Conservation (phyloP, 306 rosid species). For the Cyamopsis tetragonoloba region DNA sequence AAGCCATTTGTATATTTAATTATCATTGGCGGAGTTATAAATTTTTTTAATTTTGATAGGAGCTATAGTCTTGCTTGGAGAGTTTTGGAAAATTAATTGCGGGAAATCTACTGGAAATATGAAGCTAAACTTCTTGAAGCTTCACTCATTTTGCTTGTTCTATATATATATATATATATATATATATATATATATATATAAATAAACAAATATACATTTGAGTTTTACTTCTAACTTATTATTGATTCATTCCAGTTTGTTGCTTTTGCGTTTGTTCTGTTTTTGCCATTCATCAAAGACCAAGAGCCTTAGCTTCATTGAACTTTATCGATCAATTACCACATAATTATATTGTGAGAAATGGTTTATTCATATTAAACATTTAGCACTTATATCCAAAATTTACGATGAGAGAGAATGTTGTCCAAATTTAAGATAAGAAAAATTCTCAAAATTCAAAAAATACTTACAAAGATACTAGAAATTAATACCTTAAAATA, state of each 20-base stretch:
- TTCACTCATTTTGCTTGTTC: constrained; percentile 10
- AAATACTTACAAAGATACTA: too few relatives aligned
- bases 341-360: too few relatives aligned
- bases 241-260: neutral
- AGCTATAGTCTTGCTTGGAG: constrained; percentile 25
- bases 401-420: too few relatives aligned
- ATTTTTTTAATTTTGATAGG: constrained; percentile 32
- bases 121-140: constrained; percentile 20
- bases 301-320: too few relatives aligned
- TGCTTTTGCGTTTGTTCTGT: neutral
- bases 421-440: too few relatives aligned
- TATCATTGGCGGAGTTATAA: constrained; percentile 11
- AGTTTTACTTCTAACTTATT: neutral
- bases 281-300: neutral
- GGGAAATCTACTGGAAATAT: neutral
- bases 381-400: too few relatives aligned
- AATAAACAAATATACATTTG: too few relatives aligned
- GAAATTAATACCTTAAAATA: too few relatives aligned
- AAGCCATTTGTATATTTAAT: constrained; percentile 19
- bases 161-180: neutral
- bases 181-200: too few relatives aligned
- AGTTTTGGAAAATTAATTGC: constrained; percentile 17
- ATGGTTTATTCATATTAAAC: too few relatives aligned
- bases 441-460: too few relatives aligned
- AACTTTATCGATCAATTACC: too few relatives aligned